Conservation (phyloP, 2,329 filamentous ascomycete species). For the Sordariomycetes sp. region DNA sequence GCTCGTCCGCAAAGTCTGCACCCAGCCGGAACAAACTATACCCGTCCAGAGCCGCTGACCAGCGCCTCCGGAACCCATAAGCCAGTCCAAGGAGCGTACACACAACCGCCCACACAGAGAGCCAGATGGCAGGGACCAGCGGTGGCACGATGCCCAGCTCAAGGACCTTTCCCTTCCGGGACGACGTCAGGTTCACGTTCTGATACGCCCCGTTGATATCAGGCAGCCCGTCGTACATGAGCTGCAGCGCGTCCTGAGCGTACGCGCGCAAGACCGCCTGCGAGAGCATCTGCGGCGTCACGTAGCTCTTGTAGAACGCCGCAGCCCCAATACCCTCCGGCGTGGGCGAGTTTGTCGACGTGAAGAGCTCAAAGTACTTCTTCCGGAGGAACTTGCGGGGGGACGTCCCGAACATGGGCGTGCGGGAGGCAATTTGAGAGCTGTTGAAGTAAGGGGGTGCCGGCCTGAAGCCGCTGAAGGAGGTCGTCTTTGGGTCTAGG, state of each 20-base stretch:
- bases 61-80: neutral
- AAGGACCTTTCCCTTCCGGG: neutral
- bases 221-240: neutral
- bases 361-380: neutral
- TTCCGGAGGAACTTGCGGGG: neutral
- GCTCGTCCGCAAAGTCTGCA: neutral
- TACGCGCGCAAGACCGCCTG: neutral
- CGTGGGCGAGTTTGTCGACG: neutral
- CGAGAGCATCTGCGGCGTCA: neutral
- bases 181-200: neutral
- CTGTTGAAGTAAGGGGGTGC: neutral
- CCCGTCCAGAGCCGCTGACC: neutral
- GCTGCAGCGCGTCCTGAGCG: neutral
- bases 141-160: neutral
- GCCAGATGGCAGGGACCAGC: neutral
- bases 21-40: neutral
- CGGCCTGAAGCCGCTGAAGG: neutral
- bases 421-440: neutral
- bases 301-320: neutral
- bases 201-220: neutral
- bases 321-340: neutral
- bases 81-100: neutral
- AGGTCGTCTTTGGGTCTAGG: neutral
- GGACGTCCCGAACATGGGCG: neutral
- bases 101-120: neutral